A percentile compares a stretch with the other conserved stretches of the same genome.
Conservation (phyloP, 768 basidiomycete genomes). For the Calocybe gangraenosa region DNA sequence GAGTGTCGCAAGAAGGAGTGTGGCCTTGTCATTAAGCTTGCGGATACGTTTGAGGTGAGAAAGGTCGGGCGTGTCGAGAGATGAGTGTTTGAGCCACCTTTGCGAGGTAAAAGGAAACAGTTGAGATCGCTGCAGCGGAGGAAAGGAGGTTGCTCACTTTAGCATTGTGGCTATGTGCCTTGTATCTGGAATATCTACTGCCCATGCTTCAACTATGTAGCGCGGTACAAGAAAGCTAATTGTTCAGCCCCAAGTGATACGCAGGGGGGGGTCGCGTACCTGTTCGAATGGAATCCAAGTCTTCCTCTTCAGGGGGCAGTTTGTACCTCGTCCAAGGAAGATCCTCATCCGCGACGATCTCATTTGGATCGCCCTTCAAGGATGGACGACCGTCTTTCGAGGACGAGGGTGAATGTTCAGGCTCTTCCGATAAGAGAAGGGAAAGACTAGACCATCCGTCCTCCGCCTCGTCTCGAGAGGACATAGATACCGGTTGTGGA, state of each 20-base stretch:
- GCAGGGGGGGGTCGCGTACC: slow-evolving; percentile 29
- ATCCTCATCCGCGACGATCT: slow-evolving; percentile 49
- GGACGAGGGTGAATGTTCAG: slow-evolving; percentile 14
- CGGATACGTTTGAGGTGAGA: slow-evolving; percentile 78
- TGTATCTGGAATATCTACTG: slow-evolving; percentile 65
- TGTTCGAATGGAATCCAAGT: slow-evolving; percentile 50
- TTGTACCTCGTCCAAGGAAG: slow-evolving; percentile 67
- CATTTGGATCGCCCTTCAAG: slow-evolving; percentile 33
- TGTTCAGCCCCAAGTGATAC: background rate
- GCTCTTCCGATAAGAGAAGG: slow-evolving; percentile 14
- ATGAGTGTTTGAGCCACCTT: slow-evolving; percentile 68
- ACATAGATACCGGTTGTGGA: background rate
- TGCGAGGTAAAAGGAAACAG: background rate
- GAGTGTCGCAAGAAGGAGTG: slow-evolving; percentile 58
- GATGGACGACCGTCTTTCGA: slow-evolving; percentile 23
- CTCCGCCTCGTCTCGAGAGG: slow-evolving; percentile 13
- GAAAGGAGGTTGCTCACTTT: slow-evolving; percentile 37
- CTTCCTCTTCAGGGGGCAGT: slow-evolving; percentile 61
- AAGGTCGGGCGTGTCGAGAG: slow-evolving; percentile 57
- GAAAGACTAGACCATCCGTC: slow-evolving; percentile 44
- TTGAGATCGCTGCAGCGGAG: background rate
- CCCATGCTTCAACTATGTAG: slow-evolving; percentile 62
- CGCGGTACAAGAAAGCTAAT: too few relatives aligned
- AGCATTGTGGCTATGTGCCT: slow-evolving; percentile 57
- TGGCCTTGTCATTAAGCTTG: slow-evolving; percentile 41